Conservation (phyloP, 805 yeast species). For the Candida schatavii region DNA sequence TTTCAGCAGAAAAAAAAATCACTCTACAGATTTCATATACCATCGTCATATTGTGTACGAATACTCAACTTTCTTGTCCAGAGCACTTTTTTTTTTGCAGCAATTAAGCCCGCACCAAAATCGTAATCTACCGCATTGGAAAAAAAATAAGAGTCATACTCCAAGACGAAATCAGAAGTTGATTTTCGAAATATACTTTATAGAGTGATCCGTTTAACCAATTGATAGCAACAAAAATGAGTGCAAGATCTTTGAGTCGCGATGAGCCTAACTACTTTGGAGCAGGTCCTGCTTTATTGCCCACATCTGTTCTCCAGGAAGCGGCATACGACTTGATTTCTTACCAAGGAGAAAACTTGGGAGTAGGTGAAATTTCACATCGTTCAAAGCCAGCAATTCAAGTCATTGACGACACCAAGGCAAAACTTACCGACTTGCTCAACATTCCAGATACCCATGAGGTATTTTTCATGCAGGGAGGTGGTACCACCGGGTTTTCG, state of each 20-base stretch:
- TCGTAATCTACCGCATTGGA: no score
- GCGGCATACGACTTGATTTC: constrained; percentile 82
- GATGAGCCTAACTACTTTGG: constrained; percentile 84
- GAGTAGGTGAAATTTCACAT: constrained; percentile 95
- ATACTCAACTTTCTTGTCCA: no score
- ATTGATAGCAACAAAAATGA: not conserved
- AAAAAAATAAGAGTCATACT: no score
- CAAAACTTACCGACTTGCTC: constrained; percentile 60
- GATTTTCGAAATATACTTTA: no score
- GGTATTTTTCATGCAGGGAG: constrained; percentile 94
- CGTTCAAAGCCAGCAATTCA: constrained; percentile 80
- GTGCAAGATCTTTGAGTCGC: constrained; percentile 42
- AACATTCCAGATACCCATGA: constrained; percentile 89
- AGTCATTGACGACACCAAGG: constrained; percentile 76
- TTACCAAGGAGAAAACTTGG: constrained; percentile 70
- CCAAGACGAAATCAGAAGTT: no score
- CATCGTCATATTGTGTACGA: no score
- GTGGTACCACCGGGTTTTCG: constrained; percentile 96
- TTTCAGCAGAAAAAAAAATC: no score
- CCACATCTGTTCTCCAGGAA: constrained; percentile 77
- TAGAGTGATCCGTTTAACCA: not conserved
- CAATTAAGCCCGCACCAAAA: no score
- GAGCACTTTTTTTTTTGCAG: no score
- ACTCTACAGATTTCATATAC: no score
- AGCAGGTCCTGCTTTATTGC: constrained; percentile 97